Conservation (phyloP, 805 yeast species). For the Candida loeiensis region DNA sequence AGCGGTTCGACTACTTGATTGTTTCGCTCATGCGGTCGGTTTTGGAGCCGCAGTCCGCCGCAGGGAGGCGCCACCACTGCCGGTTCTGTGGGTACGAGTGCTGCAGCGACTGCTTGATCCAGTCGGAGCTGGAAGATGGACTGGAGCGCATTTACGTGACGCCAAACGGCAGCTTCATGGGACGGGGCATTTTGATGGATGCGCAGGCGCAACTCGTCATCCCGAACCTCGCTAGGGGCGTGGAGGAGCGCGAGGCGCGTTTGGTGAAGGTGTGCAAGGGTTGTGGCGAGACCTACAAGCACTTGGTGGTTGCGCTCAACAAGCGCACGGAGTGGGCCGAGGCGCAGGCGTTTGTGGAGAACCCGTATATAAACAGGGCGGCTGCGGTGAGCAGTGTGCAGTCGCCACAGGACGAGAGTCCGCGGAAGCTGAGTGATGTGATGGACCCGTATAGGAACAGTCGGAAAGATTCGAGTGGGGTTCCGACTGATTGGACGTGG, state of each 20-base stretch:
- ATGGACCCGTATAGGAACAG: constrained; percentile 7
- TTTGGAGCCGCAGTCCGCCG: constrained; percentile 14
- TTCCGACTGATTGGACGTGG: constrained; percentile 41
- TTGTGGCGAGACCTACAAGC: constrained; percentile 26
- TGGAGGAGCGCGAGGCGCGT: constrained; percentile 14
- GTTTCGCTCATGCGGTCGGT: constrained; percentile 10
- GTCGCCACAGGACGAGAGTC: constrained; percentile 2
- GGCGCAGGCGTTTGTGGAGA: constrained; percentile 22
- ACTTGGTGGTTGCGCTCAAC: constrained; percentile 12
- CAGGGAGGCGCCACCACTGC: constrained; percentile 47
- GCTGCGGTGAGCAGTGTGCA: constrained; percentile 1
- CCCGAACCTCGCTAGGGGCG: constrained; percentile 20
- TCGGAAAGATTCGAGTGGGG: constrained; percentile 52
- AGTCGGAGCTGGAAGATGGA: constrained; percentile 12
- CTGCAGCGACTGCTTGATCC: constrained; percentile 26
- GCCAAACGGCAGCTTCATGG: constrained; percentile 9
- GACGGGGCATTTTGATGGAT: constrained; percentile 20
- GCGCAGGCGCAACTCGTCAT: constrained; percentile 30
- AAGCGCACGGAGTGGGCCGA: constrained; percentile 13
- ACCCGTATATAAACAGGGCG: constrained; percentile 19
- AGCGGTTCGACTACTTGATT: constrained; percentile 25
- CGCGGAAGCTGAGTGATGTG: constrained; percentile 4
- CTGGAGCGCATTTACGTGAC: constrained; percentile 9
- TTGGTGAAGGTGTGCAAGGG: constrained; percentile 32
- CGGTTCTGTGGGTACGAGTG: constrained; percentile 49